A percentile compares a stretch with the other conserved stretches of the same genome.
Conservation (phyloP, 306 rosid genomes). For the Vachellia pachyceras region DNA sequence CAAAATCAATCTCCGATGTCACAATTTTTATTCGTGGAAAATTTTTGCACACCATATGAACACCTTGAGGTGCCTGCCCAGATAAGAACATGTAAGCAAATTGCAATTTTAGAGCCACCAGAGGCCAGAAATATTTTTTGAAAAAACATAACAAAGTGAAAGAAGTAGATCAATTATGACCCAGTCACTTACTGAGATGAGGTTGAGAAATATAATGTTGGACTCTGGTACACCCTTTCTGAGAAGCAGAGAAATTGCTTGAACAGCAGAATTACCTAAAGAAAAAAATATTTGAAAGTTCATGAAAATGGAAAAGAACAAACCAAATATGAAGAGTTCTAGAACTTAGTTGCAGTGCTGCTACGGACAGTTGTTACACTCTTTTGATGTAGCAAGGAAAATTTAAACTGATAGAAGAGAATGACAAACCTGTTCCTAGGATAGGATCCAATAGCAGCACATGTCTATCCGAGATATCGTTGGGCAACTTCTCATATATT, state of each 20-base stretch:
- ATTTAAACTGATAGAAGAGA: slow-evolving; percentile 2
- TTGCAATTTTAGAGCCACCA: not conserved
- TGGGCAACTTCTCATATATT: slow-evolving; percentile 91
- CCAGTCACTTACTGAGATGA: slow-evolving; percentile 83
- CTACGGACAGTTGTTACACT: not conserved
- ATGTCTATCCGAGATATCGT: slow-evolving; percentile 96
- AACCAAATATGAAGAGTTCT: slow-evolving; percentile 1
- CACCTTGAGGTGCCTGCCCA: slow-evolving; percentile 94
- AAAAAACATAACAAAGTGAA: not conserved
- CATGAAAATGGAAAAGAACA: slow-evolving; percentile 24
- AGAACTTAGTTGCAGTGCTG: not conserved
- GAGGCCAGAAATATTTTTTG: not conserved
- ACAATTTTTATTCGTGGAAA: slow-evolving; percentile 96
- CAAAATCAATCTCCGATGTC: slow-evolving; percentile 93
- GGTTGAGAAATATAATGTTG: slow-evolving; percentile 96
- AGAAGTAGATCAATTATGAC: slow-evolving; percentile 19
- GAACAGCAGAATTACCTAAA: slow-evolving; percentile 96
- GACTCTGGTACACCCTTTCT: slow-evolving; percentile 96
- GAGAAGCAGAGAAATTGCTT: slow-evolving; percentile 85
- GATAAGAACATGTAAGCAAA: slow-evolving; percentile 10
- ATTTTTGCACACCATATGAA: slow-evolving; percentile 87
- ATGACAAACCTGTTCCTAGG: slow-evolving; percentile 88
- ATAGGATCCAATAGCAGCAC: slow-evolving; percentile 96
- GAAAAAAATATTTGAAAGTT: slow-evolving; percentile 17
- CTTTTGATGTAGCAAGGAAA: no score